Conservation (phyloP, 1,284 basidiomycete genomes). For the Tetrapyrgos nigripes region DNA sequence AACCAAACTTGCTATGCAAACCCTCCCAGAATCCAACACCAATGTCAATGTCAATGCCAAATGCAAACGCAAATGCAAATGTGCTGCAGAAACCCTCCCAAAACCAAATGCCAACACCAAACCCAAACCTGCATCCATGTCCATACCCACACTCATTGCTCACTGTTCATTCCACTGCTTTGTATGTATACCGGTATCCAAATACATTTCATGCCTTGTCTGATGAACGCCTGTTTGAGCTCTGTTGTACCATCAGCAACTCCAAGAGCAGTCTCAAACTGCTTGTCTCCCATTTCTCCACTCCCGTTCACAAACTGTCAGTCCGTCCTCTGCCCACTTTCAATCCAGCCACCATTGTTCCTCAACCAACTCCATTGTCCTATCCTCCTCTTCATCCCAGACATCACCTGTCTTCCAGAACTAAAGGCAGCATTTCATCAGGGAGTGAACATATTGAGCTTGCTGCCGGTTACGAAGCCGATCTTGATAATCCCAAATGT, state of each 20-base stretch:
- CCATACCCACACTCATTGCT: too few species aligned
- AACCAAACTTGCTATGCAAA: too few species aligned
- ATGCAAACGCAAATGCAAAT: too few species aligned
- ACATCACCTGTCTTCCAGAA: conserved; percentile 60
- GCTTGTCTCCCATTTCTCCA: conserved; percentile 70
- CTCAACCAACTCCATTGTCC: conserved; percentile 36
- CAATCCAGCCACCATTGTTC: conserved; percentile 49
- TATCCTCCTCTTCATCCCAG: conserved; percentile 56
- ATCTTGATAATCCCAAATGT: conserved; percentile 63
- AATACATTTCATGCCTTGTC: conserved; percentile 72
- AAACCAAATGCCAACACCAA: too few species aligned
- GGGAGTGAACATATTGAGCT: conserved; percentile 65
- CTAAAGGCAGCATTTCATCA: conserved; percentile 69
- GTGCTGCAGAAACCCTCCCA: too few species aligned
- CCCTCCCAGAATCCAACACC: too few species aligned
- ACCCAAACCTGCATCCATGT: too few species aligned
- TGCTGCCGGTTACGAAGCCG: conserved; percentile 73
- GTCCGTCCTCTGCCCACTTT: conserved; percentile 37
- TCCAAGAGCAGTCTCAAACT: conserved; percentile 82
- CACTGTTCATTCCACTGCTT: too few species aligned
- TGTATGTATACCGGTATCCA: too few species aligned
- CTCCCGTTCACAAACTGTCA: conserved; percentile 57
- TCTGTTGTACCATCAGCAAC: conserved; percentile 80
- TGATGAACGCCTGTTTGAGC: conserved; percentile 70
- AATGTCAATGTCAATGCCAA: too few species aligned